Evolutionary conservation across 2,329 filamentous ascomycete species (phyloP), one percentile per base, ranked within the genome.

Genomic region (Cladosporium sp.): DNA sequence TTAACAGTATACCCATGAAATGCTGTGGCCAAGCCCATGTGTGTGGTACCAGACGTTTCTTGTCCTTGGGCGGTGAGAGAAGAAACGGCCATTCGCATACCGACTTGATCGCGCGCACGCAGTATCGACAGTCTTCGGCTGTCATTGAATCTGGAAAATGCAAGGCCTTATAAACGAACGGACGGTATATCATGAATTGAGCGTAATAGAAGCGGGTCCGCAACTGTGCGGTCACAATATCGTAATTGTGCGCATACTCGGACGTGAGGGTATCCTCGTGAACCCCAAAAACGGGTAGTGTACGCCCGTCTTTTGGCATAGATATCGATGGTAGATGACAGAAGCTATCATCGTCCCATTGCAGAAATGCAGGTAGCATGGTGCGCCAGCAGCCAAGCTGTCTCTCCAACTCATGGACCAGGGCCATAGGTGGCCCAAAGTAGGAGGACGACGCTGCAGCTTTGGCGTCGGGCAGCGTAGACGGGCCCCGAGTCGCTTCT

Each of bases 201-300:
- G 75, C 74, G 56, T 81, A 80, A 62, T 80, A 82, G 61, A 80
- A 83, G 40, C 78, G 72, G 4, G 79, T 80, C 40, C 80, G 74
- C 7, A 83, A 69, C 8, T 80, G 64, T 1, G 80, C 80, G 6
- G 77, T 72, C 51, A 82, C 77, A 34, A 83, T 69, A 58, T 82
- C 79, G 52, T 78, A 70, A n/a, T 73, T 74, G 59, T 76, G 80
- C 9, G 71, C 71, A 58, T 80, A 80, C 44, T 13, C 38, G 30
- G 18, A 13, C 13, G 7, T 41, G 22, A 41, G 20, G 20, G 38
- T 17, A 22, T 70, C 55, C 19, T 75, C n/a, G n/a, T n/a, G n/a
- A n/a, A n/a, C n/a, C n/a, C n/a, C n/a, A n/a, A n/a, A n/a, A n/a
- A n/a, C n/a, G n/a, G n/a, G n/a, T n/a, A n/a, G n/a, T n/a, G n/a